These are phyloP conservation scores for Geotrichum australiense DNA, from an alignment of 1,139 yeast species.

Conservation along the genomic window DNA sequence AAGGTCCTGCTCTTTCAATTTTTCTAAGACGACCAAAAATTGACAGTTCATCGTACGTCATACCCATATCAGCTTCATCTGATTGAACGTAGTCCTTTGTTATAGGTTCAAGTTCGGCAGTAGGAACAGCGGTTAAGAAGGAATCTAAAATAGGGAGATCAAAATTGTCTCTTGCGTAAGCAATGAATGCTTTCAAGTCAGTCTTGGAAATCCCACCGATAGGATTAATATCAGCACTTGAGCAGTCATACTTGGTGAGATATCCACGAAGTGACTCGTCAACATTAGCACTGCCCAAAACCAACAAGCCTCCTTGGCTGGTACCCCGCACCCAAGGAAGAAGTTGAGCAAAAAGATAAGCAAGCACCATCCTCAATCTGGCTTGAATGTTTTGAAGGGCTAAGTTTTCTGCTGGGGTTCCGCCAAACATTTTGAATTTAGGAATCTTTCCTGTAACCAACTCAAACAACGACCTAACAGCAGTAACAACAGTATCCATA, in stretches of 20 bases:
- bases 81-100: conserved; percentile 88
- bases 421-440: conserved; percentile 86
- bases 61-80: conserved; percentile 97
- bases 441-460: conserved; percentile 88
- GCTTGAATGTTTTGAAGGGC: conserved; percentile 97
- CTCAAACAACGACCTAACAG: conserved; percentile 71
- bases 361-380: conserved; percentile 85
- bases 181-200: conserved; percentile 78
- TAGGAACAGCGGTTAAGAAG: conserved; percentile 86
- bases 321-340: conserved; percentile 87
- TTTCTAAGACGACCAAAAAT: conserved; percentile 88
- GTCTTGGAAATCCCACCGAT: conserved; percentile 96
- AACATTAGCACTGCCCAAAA: conserved; percentile 94
- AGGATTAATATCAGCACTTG: conserved; percentile 94
- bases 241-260: conserved; percentile 92
- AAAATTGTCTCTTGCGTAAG: conserved; percentile 64
- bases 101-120: conserved; percentile 96
- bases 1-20: conserved; percentile 92
- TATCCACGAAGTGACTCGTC: conserved; percentile 96
- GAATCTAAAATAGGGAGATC: conserved; percentile 69
- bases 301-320: conserved; percentile 71
- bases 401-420: conserved; percentile 80
- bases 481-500: conserved; percentile 75
- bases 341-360: conserved; percentile 87
- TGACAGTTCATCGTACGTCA: conserved; percentile 90